Percentiles rank a stretch among this genome's conserved stretches.
Conservation (phyloP, 768 basidiomycete species). For the Suillus sp. region DNA sequence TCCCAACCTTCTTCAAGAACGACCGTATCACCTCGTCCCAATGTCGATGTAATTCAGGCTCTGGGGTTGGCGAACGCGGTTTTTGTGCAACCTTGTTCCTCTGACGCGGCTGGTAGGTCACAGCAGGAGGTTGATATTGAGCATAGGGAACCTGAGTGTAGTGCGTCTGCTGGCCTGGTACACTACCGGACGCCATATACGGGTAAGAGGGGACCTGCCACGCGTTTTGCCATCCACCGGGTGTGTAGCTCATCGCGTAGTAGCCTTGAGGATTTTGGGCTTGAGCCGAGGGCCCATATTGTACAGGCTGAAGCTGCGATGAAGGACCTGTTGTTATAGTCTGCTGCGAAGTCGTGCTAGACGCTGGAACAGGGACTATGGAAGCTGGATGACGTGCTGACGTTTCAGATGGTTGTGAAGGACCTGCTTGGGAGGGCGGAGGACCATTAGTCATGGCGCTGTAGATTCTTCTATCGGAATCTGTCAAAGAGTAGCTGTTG, state of each 20-base stretch:
- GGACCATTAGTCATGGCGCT: slow-evolving; percentile 42
- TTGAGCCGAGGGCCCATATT: slow-evolving; percentile 18
- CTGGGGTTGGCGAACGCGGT: slow-evolving; percentile 39
- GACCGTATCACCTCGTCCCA: slow-evolving; percentile 62
- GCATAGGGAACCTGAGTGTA: slow-evolving; percentile 36
- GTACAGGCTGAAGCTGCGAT: slow-evolving; percentile 22
- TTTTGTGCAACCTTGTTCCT: slow-evolving; percentile 29
- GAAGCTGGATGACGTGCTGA: slow-evolving; percentile 8
- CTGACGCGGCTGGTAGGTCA: slow-evolving; percentile 36
- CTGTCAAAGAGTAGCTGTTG: background rate
- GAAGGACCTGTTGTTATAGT: slow-evolving; percentile 21
- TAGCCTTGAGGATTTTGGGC: slow-evolving; percentile 33
- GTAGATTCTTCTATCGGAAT: background rate
- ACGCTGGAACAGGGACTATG: slow-evolving; percentile 19
- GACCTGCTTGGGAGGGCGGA: slow-evolving; percentile 43
- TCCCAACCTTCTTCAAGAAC: slow-evolving; percentile 56
- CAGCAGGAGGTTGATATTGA: slow-evolving; percentile 28
- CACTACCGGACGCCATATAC: slow-evolving; percentile 30
- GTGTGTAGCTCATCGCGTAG: slow-evolving; percentile 36
- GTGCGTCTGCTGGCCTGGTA: slow-evolving; percentile 37
- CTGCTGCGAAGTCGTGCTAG: slow-evolving; percentile 11
- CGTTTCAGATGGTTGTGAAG: slow-evolving; percentile 30
- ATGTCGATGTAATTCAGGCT: slow-evolving; percentile 49
- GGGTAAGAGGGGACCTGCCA: slow-evolving; percentile 38
- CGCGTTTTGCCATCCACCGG: slow-evolving; percentile 34